These are phyloP conservation scores for Plasmodium inui DNA, from an alignment of 169 alveolate species.

Conservation along the genomic window DNA sequence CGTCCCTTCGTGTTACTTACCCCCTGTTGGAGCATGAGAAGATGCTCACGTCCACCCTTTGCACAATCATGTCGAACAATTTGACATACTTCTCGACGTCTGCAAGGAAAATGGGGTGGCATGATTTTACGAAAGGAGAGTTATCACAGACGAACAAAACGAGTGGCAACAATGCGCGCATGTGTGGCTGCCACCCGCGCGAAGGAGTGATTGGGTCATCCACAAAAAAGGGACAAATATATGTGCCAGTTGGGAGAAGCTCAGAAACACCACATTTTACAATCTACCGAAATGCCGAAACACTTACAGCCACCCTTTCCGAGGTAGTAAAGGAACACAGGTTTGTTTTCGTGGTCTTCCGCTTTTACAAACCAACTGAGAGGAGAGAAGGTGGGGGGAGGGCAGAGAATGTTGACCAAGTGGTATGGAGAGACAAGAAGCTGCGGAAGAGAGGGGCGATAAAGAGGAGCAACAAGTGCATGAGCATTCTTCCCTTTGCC, in stretches of 20 bases:
- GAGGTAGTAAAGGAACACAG: slow-evolving; percentile 27
- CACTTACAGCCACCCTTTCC: slow-evolving; percentile 65
- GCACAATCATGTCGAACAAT: background rate
- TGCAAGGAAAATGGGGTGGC: background rate
- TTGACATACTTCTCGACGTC: slow-evolving; percentile 20
- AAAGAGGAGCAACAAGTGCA: background rate
- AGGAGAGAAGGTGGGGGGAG: background rate
- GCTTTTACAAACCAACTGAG: slow-evolving; percentile 52
- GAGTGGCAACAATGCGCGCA: background rate
- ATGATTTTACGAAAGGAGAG: background rate
- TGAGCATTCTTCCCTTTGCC: background rate
- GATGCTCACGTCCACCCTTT: slow-evolving; percentile 19
- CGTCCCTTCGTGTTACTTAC: background rate
- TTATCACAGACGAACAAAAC: background rate
- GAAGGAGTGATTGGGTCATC: background rate
- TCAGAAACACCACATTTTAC: background rate
- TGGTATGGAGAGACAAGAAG: background rate
- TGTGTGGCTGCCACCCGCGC: background rate
- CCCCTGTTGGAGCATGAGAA: slow-evolving; percentile 69
- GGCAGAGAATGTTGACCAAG: background rate
- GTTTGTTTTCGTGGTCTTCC: slow-evolving; percentile 12
- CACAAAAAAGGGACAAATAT: background rate
- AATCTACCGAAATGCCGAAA: background rate
- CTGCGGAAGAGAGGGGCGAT: background rate
- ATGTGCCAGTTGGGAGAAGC: background rate